A percentile compares a stretch with the other conserved stretches of the same genome.
Evolutionary conservation across 768 basidiomycete species (phyloP).

Genomic region (Tylopilus sp.): DNA sequence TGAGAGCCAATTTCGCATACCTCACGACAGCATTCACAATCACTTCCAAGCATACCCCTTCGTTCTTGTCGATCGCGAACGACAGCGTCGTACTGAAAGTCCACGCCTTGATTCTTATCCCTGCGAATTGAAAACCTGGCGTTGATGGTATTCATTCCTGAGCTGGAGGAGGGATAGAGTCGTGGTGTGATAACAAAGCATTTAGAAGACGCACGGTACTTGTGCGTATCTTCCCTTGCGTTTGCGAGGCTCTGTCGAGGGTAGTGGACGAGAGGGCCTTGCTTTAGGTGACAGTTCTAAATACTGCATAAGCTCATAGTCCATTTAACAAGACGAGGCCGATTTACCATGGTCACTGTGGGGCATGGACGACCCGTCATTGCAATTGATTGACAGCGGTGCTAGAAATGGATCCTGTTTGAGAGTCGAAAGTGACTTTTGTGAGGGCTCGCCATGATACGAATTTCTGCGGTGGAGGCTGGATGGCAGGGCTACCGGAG

Average conservation of each 20-base stretch:
- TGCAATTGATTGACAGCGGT: not conserved
- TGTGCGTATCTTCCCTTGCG: constrained; percentile 59
- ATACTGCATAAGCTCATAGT: not conserved
- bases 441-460: constrained; percentile 13
- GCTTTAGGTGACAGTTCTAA: constrained; percentile 15
- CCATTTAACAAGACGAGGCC: not conserved
- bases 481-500: not conserved
- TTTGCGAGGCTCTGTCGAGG: constrained; percentile 37
- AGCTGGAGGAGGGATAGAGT: constrained; percentile 13
- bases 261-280: constrained; percentile 6
- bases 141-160: constrained; percentile 49
- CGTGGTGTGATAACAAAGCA: not conserved
- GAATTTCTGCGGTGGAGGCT: constrained; percentile 16
- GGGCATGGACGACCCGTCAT: not conserved
- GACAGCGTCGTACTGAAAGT: constrained; percentile 73
- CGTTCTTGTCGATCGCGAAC: constrained; percentile 65
- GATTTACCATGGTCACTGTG: constrained; percentile 11
- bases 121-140: constrained; percentile 65
- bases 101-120: constrained; percentile 57
- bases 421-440: constrained; percentile 1
- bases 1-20: constrained; percentile 38
- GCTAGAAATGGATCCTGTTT: constrained; percentile 12
- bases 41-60: constrained; percentile 63
- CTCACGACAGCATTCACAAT: constrained; percentile 80
- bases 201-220: constrained; percentile 27